Percentiles rank a stretch among this genome's conserved stretches.
phyloP scores from a whole-genome alignment of 1,284 basidiomycete species.

The Puccinia triticina region DNA sequence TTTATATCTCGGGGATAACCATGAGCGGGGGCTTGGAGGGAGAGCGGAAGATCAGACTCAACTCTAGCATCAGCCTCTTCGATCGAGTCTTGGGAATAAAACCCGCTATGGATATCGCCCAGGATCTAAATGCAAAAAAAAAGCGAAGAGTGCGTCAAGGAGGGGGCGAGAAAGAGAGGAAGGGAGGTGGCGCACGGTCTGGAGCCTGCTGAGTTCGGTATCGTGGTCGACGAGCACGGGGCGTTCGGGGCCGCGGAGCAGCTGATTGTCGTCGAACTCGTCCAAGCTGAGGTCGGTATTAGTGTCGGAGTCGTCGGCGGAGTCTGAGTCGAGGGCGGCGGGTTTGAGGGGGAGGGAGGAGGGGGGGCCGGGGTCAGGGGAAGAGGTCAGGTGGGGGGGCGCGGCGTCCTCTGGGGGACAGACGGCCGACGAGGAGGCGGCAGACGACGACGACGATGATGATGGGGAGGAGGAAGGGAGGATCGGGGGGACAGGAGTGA shows the following conservation, averaged over 20 bases:
- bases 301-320: constrained; percentile 52
- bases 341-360: background rate
- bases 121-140: constrained; percentile 67
- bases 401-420: background rate
- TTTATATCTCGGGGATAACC: constrained; percentile 51
- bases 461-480: too few relatives aligned
- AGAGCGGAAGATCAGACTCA: constrained; percentile 55
- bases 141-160: background rate
- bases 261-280: constrained; percentile 52
- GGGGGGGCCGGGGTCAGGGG: background rate
- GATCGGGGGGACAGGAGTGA: background rate
- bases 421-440: too few relatives aligned
- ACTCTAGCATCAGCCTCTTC: constrained; percentile 51
- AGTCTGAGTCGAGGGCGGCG: constrained; percentile 29
- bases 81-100: constrained; percentile 59
- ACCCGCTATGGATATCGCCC: constrained; percentile 73
- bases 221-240: constrained; percentile 86
- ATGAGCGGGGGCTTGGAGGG: background rate
- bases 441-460: too few relatives aligned
- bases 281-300: constrained; percentile 51
- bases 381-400: too few relatives aligned
- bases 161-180: constrained; percentile 28
- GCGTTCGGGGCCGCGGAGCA: constrained; percentile 62
- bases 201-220: constrained; percentile 76
- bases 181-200: constrained; percentile 65